phyloP scores from a whole-genome alignment of 345 rosid genomes.

The Pugionium cornutum region DNA sequence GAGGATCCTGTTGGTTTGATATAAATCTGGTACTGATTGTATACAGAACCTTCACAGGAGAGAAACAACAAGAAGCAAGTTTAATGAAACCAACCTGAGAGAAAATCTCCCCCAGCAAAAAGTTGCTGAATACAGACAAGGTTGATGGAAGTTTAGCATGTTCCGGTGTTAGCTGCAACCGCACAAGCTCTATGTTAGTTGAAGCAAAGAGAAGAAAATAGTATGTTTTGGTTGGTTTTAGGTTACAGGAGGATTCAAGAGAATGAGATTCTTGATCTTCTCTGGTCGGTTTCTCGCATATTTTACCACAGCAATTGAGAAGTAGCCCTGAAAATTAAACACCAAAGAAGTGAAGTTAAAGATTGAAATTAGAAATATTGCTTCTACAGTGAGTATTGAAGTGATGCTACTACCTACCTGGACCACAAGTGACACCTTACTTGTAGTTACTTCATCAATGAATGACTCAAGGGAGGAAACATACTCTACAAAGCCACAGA shows the following conservation, averaged over 20 bases:
- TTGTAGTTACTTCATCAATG: slow-evolving; percentile 50
- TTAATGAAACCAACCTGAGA: slow-evolving; percentile 60
- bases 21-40: not conserved
- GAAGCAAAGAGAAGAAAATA: slow-evolving; percentile 1
- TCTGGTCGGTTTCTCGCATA: slow-evolving; percentile 71
- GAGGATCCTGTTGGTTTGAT: slow-evolving; percentile 60
- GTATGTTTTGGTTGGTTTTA: slow-evolving; percentile 1
- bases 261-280: slow-evolving; percentile 67
- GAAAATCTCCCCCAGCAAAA: slow-evolving; percentile 87
- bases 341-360: slow-evolving; percentile 20
- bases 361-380: not conserved
- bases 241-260: slow-evolving; percentile 87
- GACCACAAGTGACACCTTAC: slow-evolving; percentile 74
- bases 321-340: slow-evolving; percentile 64
- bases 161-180: slow-evolving; percentile 61
- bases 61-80: not conserved
- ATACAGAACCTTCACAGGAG: not conserved
- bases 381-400: not conserved
- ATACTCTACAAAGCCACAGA: slow-evolving; percentile 57
- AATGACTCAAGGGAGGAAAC: slow-evolving; percentile 79
- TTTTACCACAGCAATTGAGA: slow-evolving; percentile 69
- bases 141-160: slow-evolving; percentile 87
- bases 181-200: slow-evolving; percentile 2
- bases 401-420: slow-evolving; percentile 48
- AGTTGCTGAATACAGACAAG: slow-evolving; percentile 87